Conservation (phyloP, 805 yeast species). For the Sugiyamaella smithiae region DNA sequence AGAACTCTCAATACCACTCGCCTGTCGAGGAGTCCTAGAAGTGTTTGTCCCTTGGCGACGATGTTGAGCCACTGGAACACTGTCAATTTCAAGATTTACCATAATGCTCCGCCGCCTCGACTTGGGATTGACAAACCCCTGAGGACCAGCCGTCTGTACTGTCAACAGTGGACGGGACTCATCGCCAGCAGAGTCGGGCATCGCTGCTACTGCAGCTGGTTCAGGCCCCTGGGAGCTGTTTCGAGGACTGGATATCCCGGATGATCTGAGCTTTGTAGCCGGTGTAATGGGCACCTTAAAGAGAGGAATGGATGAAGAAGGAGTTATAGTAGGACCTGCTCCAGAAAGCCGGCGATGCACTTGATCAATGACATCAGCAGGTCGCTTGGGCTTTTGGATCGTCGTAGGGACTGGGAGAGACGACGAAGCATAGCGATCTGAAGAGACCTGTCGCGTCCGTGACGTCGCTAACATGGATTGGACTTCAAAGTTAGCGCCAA, state of each 20-base stretch:
- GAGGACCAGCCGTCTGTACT: constrained; percentile 3
- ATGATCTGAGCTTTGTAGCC: neutral
- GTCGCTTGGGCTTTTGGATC: neutral
- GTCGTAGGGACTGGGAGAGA: constrained; percentile 19
- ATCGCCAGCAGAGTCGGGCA: constrained; percentile 4
- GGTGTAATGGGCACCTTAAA: constrained; percentile 6
- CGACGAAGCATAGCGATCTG: constrained; percentile 15
- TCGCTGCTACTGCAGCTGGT: no score
- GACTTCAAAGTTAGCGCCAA: no score
- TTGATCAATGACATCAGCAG: constrained; percentile 19
- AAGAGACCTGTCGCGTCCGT: constrained; percentile 3
- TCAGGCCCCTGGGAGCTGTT: no score
- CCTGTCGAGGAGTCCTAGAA: no score
- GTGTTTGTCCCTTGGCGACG: neutral
- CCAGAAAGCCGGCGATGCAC: constrained; percentile 19
- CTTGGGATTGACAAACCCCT: constrained; percentile 19
- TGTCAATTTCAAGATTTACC: neutral
- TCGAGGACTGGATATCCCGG: no score
- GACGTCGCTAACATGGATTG: no score
- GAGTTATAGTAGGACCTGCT: neutral
- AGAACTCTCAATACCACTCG: no score
- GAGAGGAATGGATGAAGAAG: constrained; percentile 12
- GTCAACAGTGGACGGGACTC: neutral
- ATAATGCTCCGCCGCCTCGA: constrained; percentile 15
- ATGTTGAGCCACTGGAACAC: neutral